Base-by-base conservation (phyloP, 2,329 filamentous ascomycete species). In the Cadophora sp. region DNA sequence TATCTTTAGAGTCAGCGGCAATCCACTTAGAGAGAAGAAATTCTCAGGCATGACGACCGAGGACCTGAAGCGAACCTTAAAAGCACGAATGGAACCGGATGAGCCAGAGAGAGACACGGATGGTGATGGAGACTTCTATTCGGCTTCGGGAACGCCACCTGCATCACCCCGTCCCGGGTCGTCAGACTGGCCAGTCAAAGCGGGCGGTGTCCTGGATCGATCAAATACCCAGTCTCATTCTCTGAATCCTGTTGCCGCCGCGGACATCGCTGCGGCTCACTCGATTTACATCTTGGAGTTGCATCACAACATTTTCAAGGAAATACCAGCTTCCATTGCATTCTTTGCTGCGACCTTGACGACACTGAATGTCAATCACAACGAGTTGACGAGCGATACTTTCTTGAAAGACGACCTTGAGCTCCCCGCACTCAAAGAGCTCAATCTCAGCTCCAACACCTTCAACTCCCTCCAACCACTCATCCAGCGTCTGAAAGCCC, bases 11-110 rank as follows among this genome's bases (percentile, higher is more conserved):
- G 83, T 99, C 37, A 90, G 89, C 53, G 94, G 93, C n/a, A 99
- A 99, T 75, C 96, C 96, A 0, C 82, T 99, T 16, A 86, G 92
- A 16, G 94, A 97, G 77, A 94, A 92, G 77, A 97, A 94, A 77
- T 93, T 96, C 73, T 83, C 94, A 16, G 91, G 88, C 0, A 92
- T 97, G 81, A 86, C 86, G 26, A 94, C 92, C 0, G 91, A 93
- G 16, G 92, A 96, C 64, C 82, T 98, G 70, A 97, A 97, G 79
- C 86, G 87, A 51, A 88, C 90, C 53, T 81, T 97, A 53, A 85
- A 87, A 24, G 85, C 85, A 43, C 87, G 92, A 29, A 81, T 94
- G 69, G 86, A 89, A 77, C 87, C 92, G 22, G 64, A 78, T 68
- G 68, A 69, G 31, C 34, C 40, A 22, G 71, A 74, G 3, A 69